These are phyloP conservation scores for Salisapilia sapeloensis DNA, from an alignment of 352 stramenopile species.

Conservation along the genomic window DNA sequence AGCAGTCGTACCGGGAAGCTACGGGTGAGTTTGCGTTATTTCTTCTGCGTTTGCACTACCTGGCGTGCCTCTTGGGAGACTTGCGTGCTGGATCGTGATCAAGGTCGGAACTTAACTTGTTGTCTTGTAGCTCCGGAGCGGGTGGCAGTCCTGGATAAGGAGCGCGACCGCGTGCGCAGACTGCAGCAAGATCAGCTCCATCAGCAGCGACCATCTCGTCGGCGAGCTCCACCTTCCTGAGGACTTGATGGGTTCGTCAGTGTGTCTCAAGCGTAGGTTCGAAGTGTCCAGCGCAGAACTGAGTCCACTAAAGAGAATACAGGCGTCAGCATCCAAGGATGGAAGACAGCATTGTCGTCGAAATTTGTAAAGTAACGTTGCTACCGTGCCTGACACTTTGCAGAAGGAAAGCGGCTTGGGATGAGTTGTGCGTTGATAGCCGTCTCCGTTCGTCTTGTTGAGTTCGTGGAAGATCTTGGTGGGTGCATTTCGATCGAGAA, in stretches of 20 bases:
- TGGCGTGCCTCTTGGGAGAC: constrained; percentile 2
- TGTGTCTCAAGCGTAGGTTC: too few species aligned
- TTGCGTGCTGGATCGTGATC: constrained; percentile 9
- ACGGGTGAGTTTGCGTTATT: neutral
- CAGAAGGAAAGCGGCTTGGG: too few species aligned
- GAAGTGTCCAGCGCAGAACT: neutral
- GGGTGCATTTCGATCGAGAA: too few species aligned
- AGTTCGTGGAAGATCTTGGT: too few species aligned
- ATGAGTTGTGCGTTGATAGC: too few species aligned
- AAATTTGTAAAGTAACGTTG: too few species aligned
- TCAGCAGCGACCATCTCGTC: constrained; percentile 12
- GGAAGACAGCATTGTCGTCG: constrained; percentile 3
- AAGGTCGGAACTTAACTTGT: constrained; percentile 1
- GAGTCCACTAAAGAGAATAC: constrained; percentile 1
- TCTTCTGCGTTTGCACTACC: constrained; percentile 1
- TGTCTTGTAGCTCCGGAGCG: constrained; percentile 20
- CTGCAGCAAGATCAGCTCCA: constrained; percentile 27
- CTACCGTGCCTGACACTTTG: too few species aligned
- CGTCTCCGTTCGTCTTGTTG: too few species aligned
- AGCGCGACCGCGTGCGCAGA: constrained; percentile 33
- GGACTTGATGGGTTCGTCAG: too few species aligned
- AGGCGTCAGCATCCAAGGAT: constrained; percentile 1
- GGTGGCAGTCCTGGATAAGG: constrained; percentile 28
- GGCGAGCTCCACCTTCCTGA: too few species aligned
- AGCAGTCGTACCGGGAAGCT: too few species aligned